Evolutionary conservation across 768 basidiomycete genomes (phyloP).

Genomic region (Suillus decipiens): DNA sequence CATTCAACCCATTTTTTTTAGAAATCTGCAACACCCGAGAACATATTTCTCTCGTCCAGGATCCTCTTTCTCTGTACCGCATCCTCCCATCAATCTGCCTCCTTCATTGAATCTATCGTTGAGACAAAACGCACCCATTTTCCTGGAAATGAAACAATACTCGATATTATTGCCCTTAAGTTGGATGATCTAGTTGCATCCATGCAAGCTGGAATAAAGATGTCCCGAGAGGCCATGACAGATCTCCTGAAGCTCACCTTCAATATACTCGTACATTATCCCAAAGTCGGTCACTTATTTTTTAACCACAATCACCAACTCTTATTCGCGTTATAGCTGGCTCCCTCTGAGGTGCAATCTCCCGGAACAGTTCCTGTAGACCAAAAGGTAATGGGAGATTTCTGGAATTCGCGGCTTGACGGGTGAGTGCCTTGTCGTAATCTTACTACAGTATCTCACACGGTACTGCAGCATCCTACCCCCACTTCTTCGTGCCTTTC

Average conservation of each 20-base stretch:
- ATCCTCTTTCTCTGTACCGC: constrained; percentile 77
- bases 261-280: constrained; percentile 81
- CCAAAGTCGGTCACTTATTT: constrained; percentile 50
- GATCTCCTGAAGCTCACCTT: constrained; percentile 86
- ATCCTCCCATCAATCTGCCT: constrained; percentile 45
- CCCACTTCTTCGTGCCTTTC: constrained; percentile 71
- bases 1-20: constrained; percentile 29
- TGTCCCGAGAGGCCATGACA: constrained; percentile 71
- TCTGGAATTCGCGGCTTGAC: constrained; percentile 74
- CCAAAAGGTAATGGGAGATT: constrained; percentile 66
- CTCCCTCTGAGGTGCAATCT: constrained; percentile 46
- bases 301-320: neutral
- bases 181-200: constrained; percentile 55
- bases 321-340: constrained; percentile 27
- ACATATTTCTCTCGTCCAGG: constrained; percentile 72
- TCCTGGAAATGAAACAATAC: constrained; percentile 42
- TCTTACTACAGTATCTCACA: constrained; percentile 4
- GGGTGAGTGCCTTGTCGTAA: constrained; percentile 45
- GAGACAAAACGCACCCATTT: constrained; percentile 60
- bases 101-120: constrained; percentile 57
- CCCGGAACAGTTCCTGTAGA: constrained; percentile 21
- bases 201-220: constrained; percentile 51
- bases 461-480: constrained; percentile 56
- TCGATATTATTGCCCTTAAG: constrained; percentile 62
- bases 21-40: constrained; percentile 64